Evolutionary conservation across 139 green algal species (phyloP), one percentile per base, ranked within the genome.

Genomic region (Mesostigma viride): DNA sequence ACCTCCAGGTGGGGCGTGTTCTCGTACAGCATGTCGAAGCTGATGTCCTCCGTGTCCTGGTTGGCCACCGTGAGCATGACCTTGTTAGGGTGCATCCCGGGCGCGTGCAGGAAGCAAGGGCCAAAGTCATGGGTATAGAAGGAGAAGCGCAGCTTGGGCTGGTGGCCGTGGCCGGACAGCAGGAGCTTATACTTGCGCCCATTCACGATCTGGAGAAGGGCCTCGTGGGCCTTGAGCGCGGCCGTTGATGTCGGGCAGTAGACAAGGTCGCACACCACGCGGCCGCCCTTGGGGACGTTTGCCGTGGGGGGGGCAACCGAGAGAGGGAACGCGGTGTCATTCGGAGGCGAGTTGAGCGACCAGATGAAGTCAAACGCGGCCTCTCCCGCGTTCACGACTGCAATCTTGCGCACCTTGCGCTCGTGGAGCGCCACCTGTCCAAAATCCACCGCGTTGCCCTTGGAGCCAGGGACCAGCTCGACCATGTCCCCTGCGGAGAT

Each of bases 371-470:
- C 81, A 71, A 79, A 89, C 61, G 73, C 81, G 44, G 87, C 60
- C 1, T 64, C 48, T 5, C 84, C 83, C 31, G 70, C 75, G 75
- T 92, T 92, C 59, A 87, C 61, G 14, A 92, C 63, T 26, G 75
- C 40, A 30, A 92, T 27, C 17, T 76, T 61, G 20, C 69, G 72
- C 3, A 87, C 74, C 26, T 57, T 60, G n/a, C 73, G 72, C 73
- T 90, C 83, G 71, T 88, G 87, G 35, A 90, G 76, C 20, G 90
- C 68, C 26, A 92, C 84, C 78, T 86, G 72, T 0, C 86, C 86
- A 76, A 88, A 88, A 77, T 90, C 85, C 5, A 90, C 14, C 0
- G 45, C 58, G 71, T 92, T 92, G 31, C 58, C 31, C 5, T 33
- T 69, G 2, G 48, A n/a, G n/a, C n/a, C 31, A 2, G 76, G 62